A percentile compares a stretch with the other conserved stretches of the same genome.
phyloP scores from a whole-genome alignment of 768 basidiomycete species.

The Cyathus striatus region DNA sequence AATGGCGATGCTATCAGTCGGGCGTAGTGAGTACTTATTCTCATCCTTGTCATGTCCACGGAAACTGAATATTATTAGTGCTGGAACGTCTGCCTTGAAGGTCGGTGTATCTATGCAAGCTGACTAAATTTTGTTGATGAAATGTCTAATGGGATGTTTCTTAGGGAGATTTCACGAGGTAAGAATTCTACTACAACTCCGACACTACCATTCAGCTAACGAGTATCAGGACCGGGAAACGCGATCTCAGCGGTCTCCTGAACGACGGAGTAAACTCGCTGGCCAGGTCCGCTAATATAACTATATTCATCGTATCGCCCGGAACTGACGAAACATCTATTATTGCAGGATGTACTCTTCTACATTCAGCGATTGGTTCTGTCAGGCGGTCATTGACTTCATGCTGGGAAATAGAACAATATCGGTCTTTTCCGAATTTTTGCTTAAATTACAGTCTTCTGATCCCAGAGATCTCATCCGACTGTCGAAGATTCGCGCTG shows the following conservation, averaged over 20 bases:
- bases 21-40: conserved; percentile 69
- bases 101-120: conserved; percentile 32
- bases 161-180: conserved; percentile 88
- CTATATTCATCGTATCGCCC: background rate
- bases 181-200: conserved; percentile 2
- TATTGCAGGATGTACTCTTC: conserved; percentile 75
- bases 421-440: conserved; percentile 90
- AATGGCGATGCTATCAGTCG: conserved; percentile 95
- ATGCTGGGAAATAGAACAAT: conserved; percentile 84
- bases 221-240: conserved; percentile 78
- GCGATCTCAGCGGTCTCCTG: conserved; percentile 86
- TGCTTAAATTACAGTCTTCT: conserved; percentile 82
- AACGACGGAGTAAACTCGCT: conserved; percentile 96
- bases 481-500: conserved; percentile 83
- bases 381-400: conserved; percentile 92
- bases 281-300: conserved; percentile 45
- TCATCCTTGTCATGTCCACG: too few relatives aligned
- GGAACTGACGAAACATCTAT: background rate
- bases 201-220: conserved; percentile 3
- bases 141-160: background rate
- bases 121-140: conserved; percentile 3
- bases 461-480: conserved; percentile 89
- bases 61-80: too few relatives aligned
- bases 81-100: conserved; percentile 95
- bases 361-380: conserved; percentile 94